phyloP scores from a whole-genome alignment of 768 basidiomycete species.

The Lentinula aciculospora region DNA sequence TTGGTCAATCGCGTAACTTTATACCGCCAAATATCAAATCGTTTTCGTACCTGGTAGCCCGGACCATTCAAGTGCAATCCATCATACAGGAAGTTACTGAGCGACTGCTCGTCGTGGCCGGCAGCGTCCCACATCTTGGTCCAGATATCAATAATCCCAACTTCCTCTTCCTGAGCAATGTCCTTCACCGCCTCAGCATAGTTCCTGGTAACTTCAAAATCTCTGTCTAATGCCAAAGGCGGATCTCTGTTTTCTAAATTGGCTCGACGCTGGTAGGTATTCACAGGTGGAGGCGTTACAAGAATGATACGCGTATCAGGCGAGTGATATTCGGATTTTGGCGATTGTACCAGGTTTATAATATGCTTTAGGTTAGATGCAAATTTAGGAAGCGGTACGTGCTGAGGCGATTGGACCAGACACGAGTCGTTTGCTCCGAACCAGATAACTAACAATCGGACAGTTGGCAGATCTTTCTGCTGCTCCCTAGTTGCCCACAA shows the following conservation, averaged over 20 bases:
- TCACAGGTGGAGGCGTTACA: constrained; percentile 83
- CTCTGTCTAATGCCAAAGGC: constrained; percentile 49
- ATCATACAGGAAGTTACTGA: constrained; percentile 56
- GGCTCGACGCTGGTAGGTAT: constrained; percentile 49
- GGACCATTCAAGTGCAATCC: constrained; percentile 76
- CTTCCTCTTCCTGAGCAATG: constrained; percentile 46
- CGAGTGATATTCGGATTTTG: constrained; percentile 60
- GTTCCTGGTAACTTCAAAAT: constrained; percentile 51
- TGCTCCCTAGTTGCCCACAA: constrained; percentile 50
- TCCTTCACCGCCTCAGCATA: constrained; percentile 71
- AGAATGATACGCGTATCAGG: constrained; percentile 72
- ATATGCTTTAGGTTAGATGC: constrained; percentile 58
- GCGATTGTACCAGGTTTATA: constrained; percentile 54
- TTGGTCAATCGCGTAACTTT: neutral
- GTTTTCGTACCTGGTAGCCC: constrained; percentile 63
- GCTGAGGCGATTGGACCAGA: constrained; percentile 58
- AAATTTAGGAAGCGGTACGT: constrained; percentile 68
- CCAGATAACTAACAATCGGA: constrained; percentile 81
- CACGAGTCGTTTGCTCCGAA: constrained; percentile 88
- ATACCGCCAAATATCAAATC: neutral
- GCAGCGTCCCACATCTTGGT: constrained; percentile 66
- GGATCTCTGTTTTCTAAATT: constrained; percentile 46
- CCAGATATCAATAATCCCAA: constrained; percentile 75
- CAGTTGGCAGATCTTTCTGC: constrained; percentile 43
- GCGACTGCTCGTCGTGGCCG: constrained; percentile 48